A percentile compares a stretch with the other conserved stretches of the same genome.
These are phyloP conservation scores for Zopfia rhizophila DNA, from an alignment of 2,329 filamentous ascomycete species.

Conservation along the genomic window DNA sequence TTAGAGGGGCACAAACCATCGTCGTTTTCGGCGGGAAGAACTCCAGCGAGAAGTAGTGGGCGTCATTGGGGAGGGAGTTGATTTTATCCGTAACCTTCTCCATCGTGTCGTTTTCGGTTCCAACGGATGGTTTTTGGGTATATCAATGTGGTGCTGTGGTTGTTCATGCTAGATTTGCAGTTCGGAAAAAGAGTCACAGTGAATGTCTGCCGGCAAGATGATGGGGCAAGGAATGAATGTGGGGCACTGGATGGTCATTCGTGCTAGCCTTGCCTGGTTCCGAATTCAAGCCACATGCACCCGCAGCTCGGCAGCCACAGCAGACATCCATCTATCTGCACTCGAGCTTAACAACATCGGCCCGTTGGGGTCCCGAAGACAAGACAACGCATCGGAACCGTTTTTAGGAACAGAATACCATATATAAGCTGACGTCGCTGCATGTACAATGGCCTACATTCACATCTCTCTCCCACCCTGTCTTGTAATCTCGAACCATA, in stretches of 20 bases:
- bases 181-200: slow-evolving; percentile 39
- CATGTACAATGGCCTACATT: too few species aligned
- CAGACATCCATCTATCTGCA: too few species aligned
- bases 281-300: background rate
- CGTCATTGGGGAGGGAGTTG: slow-evolving; percentile 82
- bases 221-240: slow-evolving; percentile 32
- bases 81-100: slow-evolving; percentile 93
- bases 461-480: too few species aligned
- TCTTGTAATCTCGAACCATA: too few species aligned
- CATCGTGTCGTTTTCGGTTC: slow-evolving; percentile 30
- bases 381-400: too few species aligned
- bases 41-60: slow-evolving; percentile 93
- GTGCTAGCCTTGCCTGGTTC: background rate
- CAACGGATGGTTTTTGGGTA: slow-evolving; percentile 4
- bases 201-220: slow-evolving; percentile 32
- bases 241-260: slow-evolving; percentile 28
- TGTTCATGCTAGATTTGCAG: slow-evolving; percentile 12
- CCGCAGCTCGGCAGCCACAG: slow-evolving; percentile 7
- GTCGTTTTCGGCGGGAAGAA: slow-evolving; percentile 99
- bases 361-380: slow-evolving; percentile 1
- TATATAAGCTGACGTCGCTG: too few species aligned
- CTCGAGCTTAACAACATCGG: too few species aligned
- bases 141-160: slow-evolving; percentile 19
- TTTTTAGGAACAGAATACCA: too few species aligned
- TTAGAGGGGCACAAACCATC: slow-evolving; percentile 67